Evolutionary conservation across 2,329 filamentous ascomycete genomes (phyloP).

Genomic region (Penicillium psychrosexuale): DNA sequence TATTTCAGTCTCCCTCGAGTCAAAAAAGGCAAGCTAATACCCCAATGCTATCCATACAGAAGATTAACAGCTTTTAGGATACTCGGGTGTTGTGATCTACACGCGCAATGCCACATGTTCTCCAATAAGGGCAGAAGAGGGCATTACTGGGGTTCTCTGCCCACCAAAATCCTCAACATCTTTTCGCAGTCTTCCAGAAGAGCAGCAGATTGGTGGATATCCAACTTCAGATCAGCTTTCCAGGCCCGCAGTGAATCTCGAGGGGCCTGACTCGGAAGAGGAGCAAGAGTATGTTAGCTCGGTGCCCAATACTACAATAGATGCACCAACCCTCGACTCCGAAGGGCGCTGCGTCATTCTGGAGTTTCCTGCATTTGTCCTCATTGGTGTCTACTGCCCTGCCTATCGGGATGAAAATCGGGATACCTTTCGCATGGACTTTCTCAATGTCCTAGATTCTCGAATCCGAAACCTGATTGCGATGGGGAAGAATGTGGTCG

Average conservation of each 20-base stretch:
- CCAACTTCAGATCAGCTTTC: constrained; percentile 65
- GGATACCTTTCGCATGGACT: constrained; percentile 76
- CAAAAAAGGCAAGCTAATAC: constrained; percentile 69
- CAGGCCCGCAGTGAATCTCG: neutral
- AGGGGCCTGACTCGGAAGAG: constrained; percentile 1
- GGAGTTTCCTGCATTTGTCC: constrained; percentile 91
- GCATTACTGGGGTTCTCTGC: constrained; percentile 77
- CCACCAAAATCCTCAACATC: constrained; percentile 66
- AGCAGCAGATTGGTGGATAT: constrained; percentile 85
- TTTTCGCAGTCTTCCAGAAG: constrained; percentile 70
- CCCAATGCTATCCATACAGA: neutral
- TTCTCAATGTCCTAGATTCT: constrained; percentile 74
- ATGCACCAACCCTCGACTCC: constrained; percentile 73
- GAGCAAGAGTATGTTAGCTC: neutral
- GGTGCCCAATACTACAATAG: constrained; percentile 53
- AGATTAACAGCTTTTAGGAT: constrained; percentile 57
- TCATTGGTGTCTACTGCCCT: constrained; percentile 89
- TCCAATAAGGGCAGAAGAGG: constrained; percentile 88
- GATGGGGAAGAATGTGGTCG: constrained; percentile 77
- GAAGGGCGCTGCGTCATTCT: constrained; percentile 89
- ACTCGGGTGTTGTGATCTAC: constrained; percentile 93
- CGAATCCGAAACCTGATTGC: constrained; percentile 78
- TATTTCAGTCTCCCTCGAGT: constrained; percentile 90
- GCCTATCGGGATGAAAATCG: constrained; percentile 82
- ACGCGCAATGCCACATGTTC: constrained; percentile 81